Evolutionary conservation across 176 grass and related monocot genomes (phyloP).

Genomic region (Chloris gayana): DNA sequence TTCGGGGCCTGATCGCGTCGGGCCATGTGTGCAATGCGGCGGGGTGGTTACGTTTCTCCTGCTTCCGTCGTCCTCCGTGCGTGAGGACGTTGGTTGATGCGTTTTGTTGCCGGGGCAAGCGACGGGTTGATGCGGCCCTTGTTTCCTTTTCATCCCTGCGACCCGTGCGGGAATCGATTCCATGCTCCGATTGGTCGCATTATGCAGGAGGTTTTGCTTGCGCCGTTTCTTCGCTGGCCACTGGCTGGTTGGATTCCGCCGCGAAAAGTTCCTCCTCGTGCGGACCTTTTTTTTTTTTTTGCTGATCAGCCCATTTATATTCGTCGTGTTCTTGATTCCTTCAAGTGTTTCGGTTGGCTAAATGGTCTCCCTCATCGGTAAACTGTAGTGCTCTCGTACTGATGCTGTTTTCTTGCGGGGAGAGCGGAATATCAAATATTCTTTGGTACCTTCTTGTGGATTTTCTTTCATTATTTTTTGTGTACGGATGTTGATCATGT

Average conservation of each 20-base stretch:
- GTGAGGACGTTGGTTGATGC: slow-evolving; percentile 10
- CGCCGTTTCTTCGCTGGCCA: slow-evolving; percentile 18
- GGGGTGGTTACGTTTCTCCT: not conserved
- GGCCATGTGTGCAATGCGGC: slow-evolving; percentile 20
- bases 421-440: not conserved
- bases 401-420: not conserved
- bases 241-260: slow-evolving; percentile 3
- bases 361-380: not conserved
- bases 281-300: not conserved
- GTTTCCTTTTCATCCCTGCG: slow-evolving; percentile 33
- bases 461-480: not conserved
- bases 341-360: not conserved
- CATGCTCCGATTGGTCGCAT: slow-evolving; percentile 35
- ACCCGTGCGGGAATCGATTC: slow-evolving; percentile 29
- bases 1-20: slow-evolving; percentile 1
- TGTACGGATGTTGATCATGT: not conserved
- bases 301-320: not conserved
- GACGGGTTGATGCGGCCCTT: slow-evolving; percentile 18
- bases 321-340: slow-evolving; percentile 26
- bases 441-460: not conserved
- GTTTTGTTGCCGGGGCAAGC: slow-evolving; percentile 12
- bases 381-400: not conserved
- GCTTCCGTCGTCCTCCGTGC: not conserved
- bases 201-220: slow-evolving; percentile 27
- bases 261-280: slow-evolving; percentile 22